Evolutionary conservation across 805 yeast genomes (phyloP).

Genomic region (Cyberlindnera mississippiensis): DNA sequence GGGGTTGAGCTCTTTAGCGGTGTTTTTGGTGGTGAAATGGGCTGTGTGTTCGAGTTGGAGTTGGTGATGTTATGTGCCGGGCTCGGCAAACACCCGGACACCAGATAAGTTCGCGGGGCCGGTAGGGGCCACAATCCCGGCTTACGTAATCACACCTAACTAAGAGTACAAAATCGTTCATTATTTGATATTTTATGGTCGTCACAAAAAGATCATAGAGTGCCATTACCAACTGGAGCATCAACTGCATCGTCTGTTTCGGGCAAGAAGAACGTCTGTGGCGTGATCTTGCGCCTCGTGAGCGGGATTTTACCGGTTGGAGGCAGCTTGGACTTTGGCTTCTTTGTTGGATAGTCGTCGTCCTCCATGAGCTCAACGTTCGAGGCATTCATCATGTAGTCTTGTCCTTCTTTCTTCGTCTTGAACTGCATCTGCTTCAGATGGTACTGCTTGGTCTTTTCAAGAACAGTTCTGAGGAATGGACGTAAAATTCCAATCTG

Average conservation of each 20-base stretch:
- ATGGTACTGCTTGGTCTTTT: conserved; percentile 39
- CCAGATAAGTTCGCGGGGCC: no score
- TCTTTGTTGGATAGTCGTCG: conserved; percentile 79
- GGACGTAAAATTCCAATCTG: conserved; percentile 59
- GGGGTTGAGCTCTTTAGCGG: no score
- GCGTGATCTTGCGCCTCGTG: conserved; percentile 58
- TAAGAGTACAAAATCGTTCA: no score
- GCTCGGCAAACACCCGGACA: no score
- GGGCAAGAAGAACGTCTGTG: conserved; percentile 50
- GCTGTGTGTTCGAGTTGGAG: no score
- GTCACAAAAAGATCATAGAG: no score
- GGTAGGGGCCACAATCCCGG: no score
- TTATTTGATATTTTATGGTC: no score
- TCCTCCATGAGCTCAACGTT: conserved; percentile 69
- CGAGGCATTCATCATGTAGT: conserved; percentile 30
- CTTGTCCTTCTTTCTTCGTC: conserved; percentile 24
- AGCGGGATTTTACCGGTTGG: conserved; percentile 82
- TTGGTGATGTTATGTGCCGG: no score
- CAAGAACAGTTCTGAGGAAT: conserved; percentile 41
- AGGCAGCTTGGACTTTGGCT: conserved; percentile 72
- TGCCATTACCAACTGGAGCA: background rate
- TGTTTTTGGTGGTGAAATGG: no score
- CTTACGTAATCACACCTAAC: no score
- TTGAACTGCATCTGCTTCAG: conserved; percentile 35
- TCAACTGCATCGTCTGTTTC: conserved; percentile 21